Conservation (phyloP, 768 basidiomycete genomes). For the Dioszegia aurantiaca region DNA sequence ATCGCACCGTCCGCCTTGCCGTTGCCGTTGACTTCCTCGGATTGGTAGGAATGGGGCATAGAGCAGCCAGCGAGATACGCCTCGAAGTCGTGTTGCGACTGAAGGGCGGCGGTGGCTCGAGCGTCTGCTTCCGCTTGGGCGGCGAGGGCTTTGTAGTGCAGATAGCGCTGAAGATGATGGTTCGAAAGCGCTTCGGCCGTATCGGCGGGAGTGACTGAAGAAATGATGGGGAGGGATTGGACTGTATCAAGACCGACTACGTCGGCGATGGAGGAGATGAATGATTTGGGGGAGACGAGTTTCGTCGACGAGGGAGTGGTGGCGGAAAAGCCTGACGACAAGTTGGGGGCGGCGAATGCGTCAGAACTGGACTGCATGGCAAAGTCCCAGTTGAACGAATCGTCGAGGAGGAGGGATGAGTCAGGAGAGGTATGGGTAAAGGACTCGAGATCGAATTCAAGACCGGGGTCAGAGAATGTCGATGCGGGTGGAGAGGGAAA, state of each 20-base stretch:
- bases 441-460: slow-evolving; percentile 25
- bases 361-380: neutral
- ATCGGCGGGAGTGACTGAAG: slow-evolving; percentile 11
- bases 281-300: slow-evolving; percentile 20
- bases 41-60: slow-evolving; percentile 15
- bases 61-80: slow-evolving; percentile 24
- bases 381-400: slow-evolving; percentile 8
- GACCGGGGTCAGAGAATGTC: slow-evolving; percentile 14
- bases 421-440: slow-evolving; percentile 24
- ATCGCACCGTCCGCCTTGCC: slow-evolving; percentile 10
- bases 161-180: slow-evolving; percentile 43
- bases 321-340: slow-evolving; percentile 3
- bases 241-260: neutral
- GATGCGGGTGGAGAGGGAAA: slow-evolving; percentile 20
- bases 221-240: neutral
- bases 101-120: slow-evolving; percentile 7
- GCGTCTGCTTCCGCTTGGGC: slow-evolving; percentile 29
- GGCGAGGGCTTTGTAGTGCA: slow-evolving; percentile 41
- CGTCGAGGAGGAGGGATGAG: slow-evolving; percentile 9
- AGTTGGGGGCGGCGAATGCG: neutral
- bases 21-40: too few relatives aligned
- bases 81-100: slow-evolving; percentile 20
- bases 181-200: slow-evolving; percentile 37
- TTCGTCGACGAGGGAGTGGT: slow-evolving; percentile 17
- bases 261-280: slow-evolving; percentile 13